Base-by-base conservation (phyloP, 768 basidiomycete species). In the Calocera cornea region DNA sequence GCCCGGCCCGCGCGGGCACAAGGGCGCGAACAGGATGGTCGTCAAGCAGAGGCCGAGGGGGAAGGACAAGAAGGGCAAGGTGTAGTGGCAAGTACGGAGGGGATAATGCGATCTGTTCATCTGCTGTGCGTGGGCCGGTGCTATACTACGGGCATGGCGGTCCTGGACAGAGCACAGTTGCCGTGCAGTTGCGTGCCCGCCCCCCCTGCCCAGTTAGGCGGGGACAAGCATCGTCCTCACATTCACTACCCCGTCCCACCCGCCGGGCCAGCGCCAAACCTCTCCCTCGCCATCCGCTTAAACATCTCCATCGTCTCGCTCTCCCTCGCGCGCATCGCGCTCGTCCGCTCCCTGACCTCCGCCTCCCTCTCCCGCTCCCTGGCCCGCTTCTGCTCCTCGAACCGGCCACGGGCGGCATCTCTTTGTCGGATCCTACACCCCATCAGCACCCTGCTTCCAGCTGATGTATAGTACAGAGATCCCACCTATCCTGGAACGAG, bases 271-370 rank as follows among this genome's bases (percentile, higher is more conserved):
- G 34, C n/a, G n/a, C 92, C 92, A 71, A 90, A 95, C 67, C 89
- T 80, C 73, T 89, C 82, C 75, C 89, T 92, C n/a, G 93, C 94
- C 74, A 95, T 78, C 71, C 88, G 86, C 77, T 90, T 90, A 77
- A 97, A 93, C 92, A 94, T 95, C 67, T 92, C 92, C 92, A 97
- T 97, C 0, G 92, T 97, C 19, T 86, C 89, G 75, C 86, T 87
- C 72, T 97, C 93, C 74, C 90, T 94, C 73, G 88, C 86, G 71
- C 83, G 86, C 68, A 86, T 79, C 3, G 83, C 86, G 27, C 72
- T 79, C 0, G 83, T 80, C 66, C 88, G 83, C 73, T 94, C 91
- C 44, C 87, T 60, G 84, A 86, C 36, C 40, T 69, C 67, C 76
- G 76, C 54, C 31, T 63, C 65, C 36, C 68, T 69, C 19, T 69